These are phyloP conservation scores for Fusarium sp. DNA, from an alignment of 2,329 filamentous ascomycete species.

Conservation along the genomic window DNA sequence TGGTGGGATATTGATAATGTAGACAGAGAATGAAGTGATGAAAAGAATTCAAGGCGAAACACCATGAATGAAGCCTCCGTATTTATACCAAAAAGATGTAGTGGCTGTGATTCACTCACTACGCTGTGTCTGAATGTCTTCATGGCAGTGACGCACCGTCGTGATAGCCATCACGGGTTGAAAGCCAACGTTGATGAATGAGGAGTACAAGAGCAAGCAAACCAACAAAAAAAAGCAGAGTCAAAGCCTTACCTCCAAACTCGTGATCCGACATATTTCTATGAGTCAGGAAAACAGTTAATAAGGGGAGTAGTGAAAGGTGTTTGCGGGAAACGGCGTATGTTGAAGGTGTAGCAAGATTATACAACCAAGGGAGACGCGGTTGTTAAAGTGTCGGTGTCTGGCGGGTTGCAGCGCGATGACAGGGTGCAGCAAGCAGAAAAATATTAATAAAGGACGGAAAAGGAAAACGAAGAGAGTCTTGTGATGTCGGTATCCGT, in stretches of 20 bases:
- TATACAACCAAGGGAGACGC: conserved; percentile 34
- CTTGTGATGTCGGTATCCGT: background rate
- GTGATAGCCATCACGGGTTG: conserved; percentile 13
- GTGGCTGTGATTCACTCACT: conserved; percentile 1
- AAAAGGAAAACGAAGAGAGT: background rate
- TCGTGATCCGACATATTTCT: conserved; percentile 72
- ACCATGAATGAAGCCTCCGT: background rate
- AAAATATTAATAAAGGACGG: background rate
- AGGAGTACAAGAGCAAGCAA: conserved; percentile 8
- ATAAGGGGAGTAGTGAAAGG: conserved; percentile 3
- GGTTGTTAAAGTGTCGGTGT: conserved; percentile 19
- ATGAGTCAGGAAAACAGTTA: conserved; percentile 3
- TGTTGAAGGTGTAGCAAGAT: conserved; percentile 1
- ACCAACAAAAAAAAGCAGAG: conserved; percentile 11
- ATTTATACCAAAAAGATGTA: conserved; percentile 9
- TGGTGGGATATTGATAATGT: conserved; percentile 5
- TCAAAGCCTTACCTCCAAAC: conserved; percentile 65
- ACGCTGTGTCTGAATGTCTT: background rate
- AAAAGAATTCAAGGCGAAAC: background rate
- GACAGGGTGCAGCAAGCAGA: conserved; percentile 3
- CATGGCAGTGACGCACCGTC: conserved; percentile 30
- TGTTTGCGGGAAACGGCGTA: conserved; percentile 22
- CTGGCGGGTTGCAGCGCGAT: conserved; percentile 23
- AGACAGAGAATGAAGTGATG: conserved; percentile 6
- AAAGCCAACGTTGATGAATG: background rate